These are phyloP conservation scores for Rhodofomes roseus DNA, from an alignment of 1,284 basidiomycete species.

Conservation along the genomic window DNA sequence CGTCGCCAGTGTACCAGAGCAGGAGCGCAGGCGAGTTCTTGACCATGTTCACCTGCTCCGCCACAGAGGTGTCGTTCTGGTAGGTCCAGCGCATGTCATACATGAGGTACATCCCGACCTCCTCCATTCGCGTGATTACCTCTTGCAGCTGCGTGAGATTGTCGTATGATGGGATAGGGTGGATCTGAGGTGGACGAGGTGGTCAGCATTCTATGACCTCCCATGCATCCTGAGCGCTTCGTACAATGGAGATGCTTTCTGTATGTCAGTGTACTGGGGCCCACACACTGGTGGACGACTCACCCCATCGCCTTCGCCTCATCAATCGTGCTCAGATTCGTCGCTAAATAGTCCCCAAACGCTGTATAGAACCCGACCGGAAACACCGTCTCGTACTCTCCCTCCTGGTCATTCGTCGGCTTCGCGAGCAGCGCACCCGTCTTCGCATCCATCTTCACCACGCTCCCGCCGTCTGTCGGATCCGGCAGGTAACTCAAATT, in stretches of 20 bases:
- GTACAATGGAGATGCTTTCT: constrained; percentile 25
- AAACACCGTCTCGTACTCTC: constrained; percentile 55
- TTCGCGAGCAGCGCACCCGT: constrained; percentile 65
- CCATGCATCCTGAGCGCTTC: constrained; percentile 7
- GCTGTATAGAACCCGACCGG: constrained; percentile 74
- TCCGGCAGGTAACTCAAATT: constrained; percentile 56
- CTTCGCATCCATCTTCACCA: constrained; percentile 67
- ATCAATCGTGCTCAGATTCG: constrained; percentile 53
- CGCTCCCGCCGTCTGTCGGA: constrained; percentile 40
- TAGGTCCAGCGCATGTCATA: constrained; percentile 76
- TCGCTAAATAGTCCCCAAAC: constrained; percentile 55
- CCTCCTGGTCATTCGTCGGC: constrained; percentile 43
- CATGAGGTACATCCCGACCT: constrained; percentile 69
- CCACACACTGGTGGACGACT: constrained; percentile 16
- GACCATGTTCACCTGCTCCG: constrained; percentile 62
- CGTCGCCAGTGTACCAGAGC: constrained; percentile 76
- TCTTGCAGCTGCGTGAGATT: constrained; percentile 53
- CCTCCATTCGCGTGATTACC: constrained; percentile 67
- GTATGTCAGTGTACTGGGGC: neutral
- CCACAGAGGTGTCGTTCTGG: constrained; percentile 59
- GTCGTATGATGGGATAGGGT: constrained; percentile 60
- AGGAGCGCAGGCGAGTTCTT: constrained; percentile 65
- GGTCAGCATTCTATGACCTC: neutral
- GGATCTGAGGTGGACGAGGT: constrained; percentile 39
- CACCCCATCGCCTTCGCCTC: constrained; percentile 62